Conservation (phyloP, 495 filamentous ascomycete genomes). For the Xylaria cubensis region DNA sequence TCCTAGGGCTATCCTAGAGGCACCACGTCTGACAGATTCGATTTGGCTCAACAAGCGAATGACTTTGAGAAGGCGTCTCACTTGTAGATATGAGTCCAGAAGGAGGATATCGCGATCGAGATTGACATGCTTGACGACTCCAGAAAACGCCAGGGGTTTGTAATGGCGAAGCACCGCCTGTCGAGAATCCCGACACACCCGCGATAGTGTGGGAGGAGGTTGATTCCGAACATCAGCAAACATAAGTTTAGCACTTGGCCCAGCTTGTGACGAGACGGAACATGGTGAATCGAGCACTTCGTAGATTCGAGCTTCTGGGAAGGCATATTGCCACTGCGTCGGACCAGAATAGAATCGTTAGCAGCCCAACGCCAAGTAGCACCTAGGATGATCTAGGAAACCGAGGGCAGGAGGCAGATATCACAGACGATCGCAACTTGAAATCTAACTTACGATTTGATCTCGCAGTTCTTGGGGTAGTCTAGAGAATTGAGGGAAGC, state of each 20-base stretch:
- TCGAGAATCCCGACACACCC: slow-evolving; percentile 56
- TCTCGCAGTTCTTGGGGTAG: slow-evolving; percentile 40
- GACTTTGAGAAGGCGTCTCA: slow-evolving; percentile 55
- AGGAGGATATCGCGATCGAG: slow-evolving; percentile 54
- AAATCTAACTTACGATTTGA: slow-evolving; percentile 29
- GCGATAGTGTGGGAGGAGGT: slow-evolving; percentile 53
- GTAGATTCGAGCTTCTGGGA: slow-evolving; percentile 55
- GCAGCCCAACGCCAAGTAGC: not conserved
- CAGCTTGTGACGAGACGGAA: slow-evolving; percentile 45
- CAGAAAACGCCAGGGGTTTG: slow-evolving; percentile 53
- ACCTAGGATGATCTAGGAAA: not conserved
- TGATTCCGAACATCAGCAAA: slow-evolving; percentile 57
- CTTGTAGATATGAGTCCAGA: slow-evolving; percentile 57
- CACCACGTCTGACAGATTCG: slow-evolving; percentile 50
- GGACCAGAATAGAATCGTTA: not conserved
- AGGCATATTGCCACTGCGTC: slow-evolving; percentile 50
- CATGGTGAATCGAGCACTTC: slow-evolving; percentile 56
- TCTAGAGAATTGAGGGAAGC: slow-evolving; percentile 39
- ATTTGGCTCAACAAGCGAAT: slow-evolving; percentile 58
- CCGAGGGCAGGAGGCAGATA: not conserved
- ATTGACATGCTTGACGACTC: slow-evolving; percentile 55
- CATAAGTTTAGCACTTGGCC: slow-evolving; percentile 51
- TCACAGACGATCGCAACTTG: not conserved
- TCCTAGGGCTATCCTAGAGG: slow-evolving; percentile 51
- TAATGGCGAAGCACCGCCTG: slow-evolving; percentile 55